Evolutionary conservation across 2,329 filamentous ascomycete species (phyloP).

Genomic region (Beauveria medogensis): DNA sequence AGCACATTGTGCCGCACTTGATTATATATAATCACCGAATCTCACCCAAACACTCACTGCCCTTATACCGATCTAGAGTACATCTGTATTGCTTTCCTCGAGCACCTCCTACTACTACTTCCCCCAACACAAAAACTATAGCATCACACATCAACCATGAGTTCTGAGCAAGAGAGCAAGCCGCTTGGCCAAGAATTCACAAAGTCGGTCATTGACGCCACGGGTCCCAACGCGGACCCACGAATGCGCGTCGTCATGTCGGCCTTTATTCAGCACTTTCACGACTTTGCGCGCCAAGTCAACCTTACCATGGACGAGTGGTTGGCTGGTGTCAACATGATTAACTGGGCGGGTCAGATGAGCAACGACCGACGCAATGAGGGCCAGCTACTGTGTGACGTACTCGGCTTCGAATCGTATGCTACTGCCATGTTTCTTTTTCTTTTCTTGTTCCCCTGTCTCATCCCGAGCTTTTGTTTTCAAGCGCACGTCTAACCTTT

Average conservation of each 20-base stretch:
- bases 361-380: conserved; percentile 64
- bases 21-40: neutral
- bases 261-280: conserved; percentile 63
- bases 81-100: neutral
- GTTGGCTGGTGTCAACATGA: conserved; percentile 58
- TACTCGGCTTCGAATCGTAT: conserved; percentile 64
- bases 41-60: neutral
- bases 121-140: too few species aligned
- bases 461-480: too few species aligned
- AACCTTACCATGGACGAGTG: conserved; percentile 75
- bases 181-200: conserved; percentile 52
- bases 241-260: conserved; percentile 61
- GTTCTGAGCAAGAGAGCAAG: conserved; percentile 12
- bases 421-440: conserved; percentile 12
- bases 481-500: neutral
- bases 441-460: too few species aligned
- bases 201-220: conserved; percentile 61
- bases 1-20: too few species aligned
- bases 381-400: conserved; percentile 62
- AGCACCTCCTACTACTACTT: neutral
- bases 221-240: conserved; percentile 62
- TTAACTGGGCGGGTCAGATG: conserved; percentile 57
- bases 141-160: neutral
- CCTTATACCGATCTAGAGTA: too few species aligned
- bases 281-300: conserved; percentile 74